Evolutionary conservation across 2,329 filamentous ascomycete genomes (phyloP), one percentile per base, ranked within the genome.

Genomic region (Paracoccidioides lutzii): DNA sequence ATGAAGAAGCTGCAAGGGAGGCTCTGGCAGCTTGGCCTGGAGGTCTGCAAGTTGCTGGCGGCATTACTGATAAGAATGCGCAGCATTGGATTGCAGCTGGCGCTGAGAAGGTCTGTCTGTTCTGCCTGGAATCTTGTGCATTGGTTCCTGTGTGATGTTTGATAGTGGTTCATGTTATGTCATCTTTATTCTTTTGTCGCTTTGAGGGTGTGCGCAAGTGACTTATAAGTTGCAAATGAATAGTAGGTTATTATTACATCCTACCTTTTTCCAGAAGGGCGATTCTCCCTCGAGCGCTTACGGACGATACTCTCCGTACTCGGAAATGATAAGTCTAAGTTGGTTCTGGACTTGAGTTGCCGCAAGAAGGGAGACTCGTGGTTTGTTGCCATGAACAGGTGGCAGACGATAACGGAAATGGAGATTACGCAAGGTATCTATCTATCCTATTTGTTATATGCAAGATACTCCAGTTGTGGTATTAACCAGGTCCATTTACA

Each of bases 321-420:
- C 4, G 85, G 78, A 32, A 83, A 84, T 54, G 85, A 95, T 67
- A 88, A 78, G 67, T 74, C 77, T 51, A 93, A 88, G 71, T 81
- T 98, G 51, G 91, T 98, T 62, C 90, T 98, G 68, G 93, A 98
- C 67, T 80, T 98, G 30, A 95, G 90, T 71, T 98, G 93, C 68
- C 83, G 93, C 53, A 79, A 84, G 57, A 84, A 83, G 58, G 86
- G 79, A 41, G 77, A 84, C 55, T 84, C 76, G 42, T 98, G 93
- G 93, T 90, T 87, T 65, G 93, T 98, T n/a, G 91, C 93, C 55
- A 98, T 95, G 85, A 88, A 98, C 72, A 95, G 95, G 71, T 98
- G 93, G 93, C 93, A 97, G 77, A 95, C 89, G 1, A 85, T 97
- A 55, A 97, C 93, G 1, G 88, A 96, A 65, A 95, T 95, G 83